Percentiles rank a stretch among this genome's conserved stretches.
Conservation (phyloP, 257 asterid genomes). For the Gentiana straminea region DNA sequence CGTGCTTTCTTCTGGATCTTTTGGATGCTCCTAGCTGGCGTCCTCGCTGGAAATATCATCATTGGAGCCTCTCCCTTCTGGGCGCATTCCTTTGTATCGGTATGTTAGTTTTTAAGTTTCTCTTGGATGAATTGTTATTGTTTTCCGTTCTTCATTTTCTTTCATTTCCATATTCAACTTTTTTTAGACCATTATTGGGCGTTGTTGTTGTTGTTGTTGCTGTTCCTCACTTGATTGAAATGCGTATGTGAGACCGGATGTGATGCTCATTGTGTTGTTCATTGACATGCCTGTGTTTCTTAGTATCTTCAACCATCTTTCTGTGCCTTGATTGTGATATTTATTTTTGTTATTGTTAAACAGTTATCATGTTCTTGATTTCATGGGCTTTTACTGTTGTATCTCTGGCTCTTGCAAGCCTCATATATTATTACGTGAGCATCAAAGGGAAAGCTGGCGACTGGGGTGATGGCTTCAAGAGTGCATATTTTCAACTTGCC, state of each 20-base stretch:
- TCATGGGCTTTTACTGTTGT: constrained; percentile 98
- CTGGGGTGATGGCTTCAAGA: constrained; percentile 99
- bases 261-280: neutral
- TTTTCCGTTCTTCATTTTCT: too few species aligned
- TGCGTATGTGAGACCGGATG: neutral
- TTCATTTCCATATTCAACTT: too few species aligned
- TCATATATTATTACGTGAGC: constrained; percentile 92
- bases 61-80: constrained; percentile 96
- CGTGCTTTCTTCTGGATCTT: constrained; percentile 96
- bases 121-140: too few species aligned
- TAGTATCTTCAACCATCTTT: neutral
- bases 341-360: constrained; percentile 17
- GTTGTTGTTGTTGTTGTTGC: too few species aligned
- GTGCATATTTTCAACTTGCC: constrained; percentile 99
- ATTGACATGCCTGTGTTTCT: neutral
- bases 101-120: constrained; percentile 10
- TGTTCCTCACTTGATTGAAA: neutral
- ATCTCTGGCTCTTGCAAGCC: constrained; percentile 82
- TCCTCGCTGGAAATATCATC: constrained; percentile 99
- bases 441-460: constrained; percentile 98
- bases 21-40: constrained; percentile 99
- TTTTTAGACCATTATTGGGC: too few species aligned
- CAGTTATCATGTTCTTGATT: constrained; percentile 93
- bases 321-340: neutral
- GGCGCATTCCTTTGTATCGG: constrained; percentile 92